phyloP scores from a whole-genome alignment of 192 early-diverging fungal species.

The Podila epigama region DNA sequence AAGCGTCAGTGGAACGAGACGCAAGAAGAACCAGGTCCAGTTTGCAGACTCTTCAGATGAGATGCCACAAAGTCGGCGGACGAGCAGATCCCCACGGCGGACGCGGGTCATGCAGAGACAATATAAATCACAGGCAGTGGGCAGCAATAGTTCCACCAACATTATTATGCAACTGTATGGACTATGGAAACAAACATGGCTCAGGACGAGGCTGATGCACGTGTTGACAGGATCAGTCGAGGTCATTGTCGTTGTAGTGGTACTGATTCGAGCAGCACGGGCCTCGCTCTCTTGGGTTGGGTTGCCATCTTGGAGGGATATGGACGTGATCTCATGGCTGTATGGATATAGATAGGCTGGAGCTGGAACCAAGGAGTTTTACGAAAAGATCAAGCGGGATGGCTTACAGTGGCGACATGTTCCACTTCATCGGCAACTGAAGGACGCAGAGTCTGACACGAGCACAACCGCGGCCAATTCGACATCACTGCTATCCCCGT shows the following conservation, averaged over 20 bases:
- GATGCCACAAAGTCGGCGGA: not conserved
- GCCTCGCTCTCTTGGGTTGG: conserved; percentile 33
- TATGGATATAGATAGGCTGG: conserved; percentile 29
- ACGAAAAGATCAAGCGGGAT: conserved; percentile 36
- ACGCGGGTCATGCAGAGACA: not conserved
- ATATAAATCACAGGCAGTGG: not conserved
- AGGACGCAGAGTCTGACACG: conserved; percentile 16
- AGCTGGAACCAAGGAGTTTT: conserved; percentile 25
- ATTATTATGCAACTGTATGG: conserved; percentile 28
- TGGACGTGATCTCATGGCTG: conserved; percentile 25
- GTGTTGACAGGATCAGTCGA: conserved; percentile 47
- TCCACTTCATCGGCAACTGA: conserved; percentile 1
- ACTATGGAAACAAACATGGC: conserved; percentile 48
- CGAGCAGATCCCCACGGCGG: not conserved
- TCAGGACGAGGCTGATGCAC: conserved; percentile 45
- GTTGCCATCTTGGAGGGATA: conserved; percentile 6
- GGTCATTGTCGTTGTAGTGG: conserved; percentile 38
- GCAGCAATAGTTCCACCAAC: not conserved
- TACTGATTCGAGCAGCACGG: conserved; percentile 22
- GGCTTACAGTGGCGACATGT: conserved; percentile 15
- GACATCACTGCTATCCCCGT: conserved; percentile 9
- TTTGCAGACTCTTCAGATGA: conserved; percentile 18
- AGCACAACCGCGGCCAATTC: conserved; percentile 4
- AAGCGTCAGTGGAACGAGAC: conserved; percentile 7
- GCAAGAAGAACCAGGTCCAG: conserved; percentile 39